Percentiles rank a stretch among this genome's conserved stretches.
phyloP scores from a whole-genome alignment of 2,329 filamentous ascomycete species.

The Epichloe amarillans region DNA sequence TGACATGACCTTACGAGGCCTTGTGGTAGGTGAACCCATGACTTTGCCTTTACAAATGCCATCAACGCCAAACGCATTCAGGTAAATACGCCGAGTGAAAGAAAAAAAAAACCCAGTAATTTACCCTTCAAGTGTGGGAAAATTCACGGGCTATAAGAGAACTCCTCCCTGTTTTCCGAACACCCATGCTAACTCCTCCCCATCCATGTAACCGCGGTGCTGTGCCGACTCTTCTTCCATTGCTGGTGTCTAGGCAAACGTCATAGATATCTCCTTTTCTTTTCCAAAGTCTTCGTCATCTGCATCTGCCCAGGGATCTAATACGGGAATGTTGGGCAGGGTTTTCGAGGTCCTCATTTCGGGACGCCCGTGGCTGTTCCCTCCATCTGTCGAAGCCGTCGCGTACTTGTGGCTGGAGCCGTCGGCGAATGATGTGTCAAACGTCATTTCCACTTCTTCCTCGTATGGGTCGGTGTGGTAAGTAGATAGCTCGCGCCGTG shows the following conservation, averaged over 20 bases:
- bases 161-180: not conserved
- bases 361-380: slow-evolving; percentile 16
- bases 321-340: slow-evolving; percentile 34
- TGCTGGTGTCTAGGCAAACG: slow-evolving; percentile 47
- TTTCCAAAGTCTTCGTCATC: slow-evolving; percentile 57
- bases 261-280: slow-evolving; percentile 68
- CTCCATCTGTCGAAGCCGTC: slow-evolving; percentile 15
- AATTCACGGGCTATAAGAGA: not conserved
- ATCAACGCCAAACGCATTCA: slow-evolving; percentile 1
- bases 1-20: too few species aligned
- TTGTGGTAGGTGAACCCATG: too few species aligned
- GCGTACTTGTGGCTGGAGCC: slow-evolving; percentile 5
- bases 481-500: slow-evolving; percentile 10
- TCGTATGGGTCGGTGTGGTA: slow-evolving; percentile 22
- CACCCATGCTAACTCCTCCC: not conserved
- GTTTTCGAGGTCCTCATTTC: slow-evolving; percentile 29
- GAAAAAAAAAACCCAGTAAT: too few species aligned
- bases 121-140: too few species aligned
- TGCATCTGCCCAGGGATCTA: slow-evolving; percentile 58
- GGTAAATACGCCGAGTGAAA: not conserved
- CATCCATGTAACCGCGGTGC: not conserved
- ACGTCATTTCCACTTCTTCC: slow-evolving; percentile 54
- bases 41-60: not conserved
- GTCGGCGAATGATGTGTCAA: slow-evolving; percentile 49
- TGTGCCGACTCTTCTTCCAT: not conserved